Evolutionary conservation across 2,329 filamentous ascomycete genomes (phyloP).

Genomic region (Pseudocercospora macadamiae): DNA sequence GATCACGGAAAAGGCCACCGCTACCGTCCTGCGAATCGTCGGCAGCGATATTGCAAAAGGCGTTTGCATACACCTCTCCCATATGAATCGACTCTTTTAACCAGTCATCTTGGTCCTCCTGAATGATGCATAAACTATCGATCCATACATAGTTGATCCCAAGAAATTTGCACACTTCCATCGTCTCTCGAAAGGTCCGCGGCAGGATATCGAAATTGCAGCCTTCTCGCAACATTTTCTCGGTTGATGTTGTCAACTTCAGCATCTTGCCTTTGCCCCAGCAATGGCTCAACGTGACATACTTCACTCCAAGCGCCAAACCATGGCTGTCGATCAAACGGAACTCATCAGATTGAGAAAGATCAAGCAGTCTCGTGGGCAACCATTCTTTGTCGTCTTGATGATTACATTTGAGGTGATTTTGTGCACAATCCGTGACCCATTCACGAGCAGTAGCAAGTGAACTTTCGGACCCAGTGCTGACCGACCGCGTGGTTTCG

Average conservation of each 20-base stretch:
- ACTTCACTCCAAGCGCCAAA: not conserved
- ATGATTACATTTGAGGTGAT: not conserved
- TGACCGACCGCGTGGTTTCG: too few species aligned
- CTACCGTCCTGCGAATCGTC: too few species aligned
- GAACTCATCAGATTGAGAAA: not conserved
- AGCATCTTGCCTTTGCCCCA: not conserved
- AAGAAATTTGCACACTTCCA: not conserved
- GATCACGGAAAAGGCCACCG: too few species aligned
- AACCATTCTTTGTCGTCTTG: not conserved
- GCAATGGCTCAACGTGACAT: not conserved
- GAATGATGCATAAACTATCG: constrained; percentile 19
- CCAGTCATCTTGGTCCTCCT: too few species aligned
- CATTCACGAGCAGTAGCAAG: not conserved
- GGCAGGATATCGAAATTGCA: not conserved
- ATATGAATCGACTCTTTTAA: too few species aligned
- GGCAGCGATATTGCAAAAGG: too few species aligned
- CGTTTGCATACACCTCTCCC: too few species aligned
- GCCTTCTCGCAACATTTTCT: not conserved
- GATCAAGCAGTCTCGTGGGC: not conserved
- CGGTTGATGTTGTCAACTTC: not conserved
- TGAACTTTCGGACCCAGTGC: not conserved
- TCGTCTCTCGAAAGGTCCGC: constrained; percentile 11
- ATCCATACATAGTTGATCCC: constrained; percentile 13
- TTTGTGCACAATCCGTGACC: not conserved
- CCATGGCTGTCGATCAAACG: not conserved